Evolutionary conservation across 2,329 filamentous ascomycete genomes (phyloP), one percentile per base, ranked within the genome.

Genomic region (Penicillium sp.): DNA sequence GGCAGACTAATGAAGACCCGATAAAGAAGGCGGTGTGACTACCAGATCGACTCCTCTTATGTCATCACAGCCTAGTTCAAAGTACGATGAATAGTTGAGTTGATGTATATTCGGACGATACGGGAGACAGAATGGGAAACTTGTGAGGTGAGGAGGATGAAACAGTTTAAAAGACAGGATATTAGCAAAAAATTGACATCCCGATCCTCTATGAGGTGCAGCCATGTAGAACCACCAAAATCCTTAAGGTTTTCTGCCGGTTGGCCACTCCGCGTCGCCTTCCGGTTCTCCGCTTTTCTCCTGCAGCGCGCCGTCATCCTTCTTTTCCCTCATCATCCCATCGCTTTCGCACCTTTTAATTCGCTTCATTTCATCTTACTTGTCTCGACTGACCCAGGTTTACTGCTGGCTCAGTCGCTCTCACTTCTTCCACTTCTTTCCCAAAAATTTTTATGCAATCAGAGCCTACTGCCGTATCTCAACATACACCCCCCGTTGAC

Each of bases 401-500:
- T 60, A 58, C 62, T 63, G 66, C 77, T 82, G 83, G 84, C 80
- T 87, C 85, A 83, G 85, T 87, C 84, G 73, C 71, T 70, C 70
- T 68, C 67, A 68, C 66, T 68, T 55, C 60, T 66, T 65, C 62
- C 5, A 61, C 71, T 68, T 69, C 66, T 65, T 66, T 68, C 70
- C 70, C 73, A 76, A 73, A 73, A 62, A 76, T 75, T 88, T 88
- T 83, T 88, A 89, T 89, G 86, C 86, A 86, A 83, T 76, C 86
- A 82, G 85, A 83, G 84, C 77, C 80, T 70, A 71, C 79, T 72
- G 76, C 81, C 79, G 78, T 77, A 75, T 78, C 75, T 73, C 79
- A 80, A 78, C 78, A 79, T 76, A 76, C 75, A 69, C 71, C 73
- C 62, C 71, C 74, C 67, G 65, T 75, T 71, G 72, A 79, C 69